A percentile compares a stretch with the other conserved stretches of the same genome.
These are phyloP conservation scores for Cyberlindnera suaveolens DNA, from an alignment of 805 yeast species.

Conservation along the genomic window DNA sequence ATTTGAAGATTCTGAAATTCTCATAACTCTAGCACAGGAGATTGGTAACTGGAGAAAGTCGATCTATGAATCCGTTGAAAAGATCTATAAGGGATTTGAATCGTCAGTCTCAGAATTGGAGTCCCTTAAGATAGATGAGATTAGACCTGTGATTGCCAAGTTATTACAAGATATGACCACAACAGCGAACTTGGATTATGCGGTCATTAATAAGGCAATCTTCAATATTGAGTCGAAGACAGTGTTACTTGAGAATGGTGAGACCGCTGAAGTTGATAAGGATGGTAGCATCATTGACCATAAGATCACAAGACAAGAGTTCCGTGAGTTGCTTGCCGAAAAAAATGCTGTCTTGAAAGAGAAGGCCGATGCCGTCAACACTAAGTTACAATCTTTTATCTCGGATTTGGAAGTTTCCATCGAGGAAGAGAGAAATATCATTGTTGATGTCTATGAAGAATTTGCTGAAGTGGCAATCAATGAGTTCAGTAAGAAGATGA, in stretches of 20 bases:
- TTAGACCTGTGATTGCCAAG: conserved; percentile 28
- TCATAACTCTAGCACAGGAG: conserved; percentile 26
- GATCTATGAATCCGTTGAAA: conserved; percentile 31
- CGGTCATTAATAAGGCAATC: conserved; percentile 27
- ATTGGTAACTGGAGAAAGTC: conserved; percentile 30
- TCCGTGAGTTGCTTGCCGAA: conserved; percentile 36
- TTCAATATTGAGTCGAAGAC: conserved; percentile 32
- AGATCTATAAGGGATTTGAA: conserved; percentile 34
- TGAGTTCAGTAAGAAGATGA: conserved; percentile 58
- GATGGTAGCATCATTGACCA: conserved; percentile 28
- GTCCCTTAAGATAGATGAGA: conserved; percentile 18
- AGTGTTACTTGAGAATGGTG: conserved; percentile 27
- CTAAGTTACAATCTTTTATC: conserved; percentile 25
- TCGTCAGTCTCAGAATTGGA: conserved; percentile 29
- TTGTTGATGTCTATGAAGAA: conserved; percentile 65
- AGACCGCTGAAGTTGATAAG: conserved; percentile 28
- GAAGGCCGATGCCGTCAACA: conserved; percentile 28
- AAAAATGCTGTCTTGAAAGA: conserved; percentile 26
- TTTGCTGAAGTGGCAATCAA: conserved; percentile 62
- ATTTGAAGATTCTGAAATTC: conserved; percentile 7
- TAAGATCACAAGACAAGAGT: conserved; percentile 40
- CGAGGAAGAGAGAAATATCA: conserved; percentile 33
- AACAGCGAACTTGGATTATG: conserved; percentile 22
- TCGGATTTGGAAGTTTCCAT: conserved; percentile 26
- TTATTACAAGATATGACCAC: conserved; percentile 29